Conservation (phyloP, 345 rosid species). For the Eucalyptus curtisii region DNA sequence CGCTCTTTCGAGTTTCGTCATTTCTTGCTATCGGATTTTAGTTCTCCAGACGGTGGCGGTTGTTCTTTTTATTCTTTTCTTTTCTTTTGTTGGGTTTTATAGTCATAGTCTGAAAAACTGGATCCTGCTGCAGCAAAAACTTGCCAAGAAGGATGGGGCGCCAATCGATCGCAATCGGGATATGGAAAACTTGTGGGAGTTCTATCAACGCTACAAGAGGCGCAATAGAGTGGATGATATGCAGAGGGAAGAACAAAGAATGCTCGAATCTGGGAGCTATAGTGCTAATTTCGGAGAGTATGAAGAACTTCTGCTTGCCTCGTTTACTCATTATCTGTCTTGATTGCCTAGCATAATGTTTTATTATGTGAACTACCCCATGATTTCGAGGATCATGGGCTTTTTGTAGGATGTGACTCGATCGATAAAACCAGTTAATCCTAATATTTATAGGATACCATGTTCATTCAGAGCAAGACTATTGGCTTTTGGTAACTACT, state of each 20-base stretch:
- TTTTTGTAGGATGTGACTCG: not conserved
- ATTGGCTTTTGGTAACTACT: not conserved
- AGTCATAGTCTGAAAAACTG: not conserved
- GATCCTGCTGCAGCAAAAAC: conserved; percentile 75
- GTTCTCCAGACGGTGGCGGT: not conserved
- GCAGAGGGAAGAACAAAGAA: conserved; percentile 66
- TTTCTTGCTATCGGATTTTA: not conserved
- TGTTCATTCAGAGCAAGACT: not conserved
- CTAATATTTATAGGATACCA: not conserved
- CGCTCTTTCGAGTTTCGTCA: not conserved
- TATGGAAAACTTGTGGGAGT: conserved; percentile 73
- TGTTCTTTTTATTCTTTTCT: not conserved
- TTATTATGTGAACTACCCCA: not conserved
- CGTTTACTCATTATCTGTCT: not conserved
- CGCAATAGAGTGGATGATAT: conserved; percentile 78
- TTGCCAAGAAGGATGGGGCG: conserved; percentile 73
- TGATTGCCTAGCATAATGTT: not conserved
- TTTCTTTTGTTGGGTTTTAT: not conserved
- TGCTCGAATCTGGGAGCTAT: conserved; percentile 85
- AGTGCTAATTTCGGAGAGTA: conserved; percentile 81
- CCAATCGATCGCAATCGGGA: conserved; percentile 73
- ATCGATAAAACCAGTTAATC: not conserved
- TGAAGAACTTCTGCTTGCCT: conserved; percentile 7
- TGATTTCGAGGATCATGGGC: not conserved
- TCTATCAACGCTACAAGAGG: conserved; percentile 66